Evolutionary conservation across 2,329 filamentous ascomycete species (phyloP).

Genomic region (Sphaerulina vaccinii): DNA sequence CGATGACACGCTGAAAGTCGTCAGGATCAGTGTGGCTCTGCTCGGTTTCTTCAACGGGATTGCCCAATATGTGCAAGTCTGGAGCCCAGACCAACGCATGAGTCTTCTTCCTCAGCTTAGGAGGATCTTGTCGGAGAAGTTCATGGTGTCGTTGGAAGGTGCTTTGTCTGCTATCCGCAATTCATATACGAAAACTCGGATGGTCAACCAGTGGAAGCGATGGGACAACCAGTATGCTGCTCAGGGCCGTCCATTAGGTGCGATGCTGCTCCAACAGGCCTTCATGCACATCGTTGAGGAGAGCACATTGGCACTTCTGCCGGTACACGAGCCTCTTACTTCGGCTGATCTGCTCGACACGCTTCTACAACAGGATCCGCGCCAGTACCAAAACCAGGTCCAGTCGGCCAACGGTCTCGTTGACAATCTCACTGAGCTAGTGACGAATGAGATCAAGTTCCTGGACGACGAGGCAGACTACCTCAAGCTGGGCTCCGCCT

Average conservation of each 20-base stretch:
- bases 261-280: constrained; percentile 85
- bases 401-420: constrained; percentile 43
- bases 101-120: constrained; percentile 70
- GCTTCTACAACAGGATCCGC: constrained; percentile 37
- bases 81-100: constrained; percentile 72
- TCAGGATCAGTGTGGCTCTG: constrained; percentile 79
- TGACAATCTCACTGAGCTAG: constrained; percentile 65
- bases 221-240: constrained; percentile 80
- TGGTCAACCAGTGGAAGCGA: constrained; percentile 81
- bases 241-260: constrained; percentile 76
- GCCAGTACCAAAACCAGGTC: constrained; percentile 13
- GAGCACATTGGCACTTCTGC: constrained; percentile 30
- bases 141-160: constrained; percentile 82
- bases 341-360: constrained; percentile 26
- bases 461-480: constrained; percentile 90
- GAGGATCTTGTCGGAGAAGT: constrained; percentile 75
- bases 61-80: constrained; percentile 75
- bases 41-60: constrained; percentile 85
- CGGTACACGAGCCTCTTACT: constrained; percentile 21
- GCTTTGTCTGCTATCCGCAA: constrained; percentile 89
- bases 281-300: constrained; percentile 76
- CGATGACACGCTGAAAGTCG: constrained; percentile 37
- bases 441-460: constrained; percentile 78
- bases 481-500: constrained; percentile 76
- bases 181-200: constrained; percentile 62